Base-by-base conservation (phyloP, 139 green algal genomes). In the Tetradesmus lagerheimii region DNA sequence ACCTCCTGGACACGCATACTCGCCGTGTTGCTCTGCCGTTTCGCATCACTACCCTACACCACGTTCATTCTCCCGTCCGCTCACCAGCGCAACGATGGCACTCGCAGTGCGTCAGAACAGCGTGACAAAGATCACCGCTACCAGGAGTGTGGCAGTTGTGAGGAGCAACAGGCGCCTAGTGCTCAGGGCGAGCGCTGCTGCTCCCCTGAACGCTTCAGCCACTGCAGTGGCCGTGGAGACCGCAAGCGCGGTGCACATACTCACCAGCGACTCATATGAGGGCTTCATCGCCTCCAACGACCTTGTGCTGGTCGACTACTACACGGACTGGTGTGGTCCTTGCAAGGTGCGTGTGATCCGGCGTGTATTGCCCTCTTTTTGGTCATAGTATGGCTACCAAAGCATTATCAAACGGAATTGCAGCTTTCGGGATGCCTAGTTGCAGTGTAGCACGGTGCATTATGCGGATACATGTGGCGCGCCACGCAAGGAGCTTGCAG, bases 281-380 rank as follows among this genome's bases (percentile, higher is more conserved):
- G n/a, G 31, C 31, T 88, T 88, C 27, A 34, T 88, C 6, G 39
- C 83, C 16, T 80, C 83, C 4, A 41, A 88, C 64, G 83, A 88
- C 23, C 39, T 77, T 18, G 83, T 88, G 38, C 38, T 88, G 27
- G 83, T 88, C 4, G 83, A 88, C 64, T 88, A 88, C 38, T 88
- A 88, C 31, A 88, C 83, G 20, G 83, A 88, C 25, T 80, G 83
- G 83, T 88, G 83, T 64, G 83, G 83, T 12, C 83, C 83, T 27
- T 88, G 83, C 83, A 88, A 88, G 83, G 64, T 88, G 27, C 35
- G 35, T 14, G 35, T 71, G 57, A 71, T 71, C 76, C 15, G 14
- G 37, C 76, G 35, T 82, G 76, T 18, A 71, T 71, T 71, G 57
- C 57, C 23, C 25, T n/a, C 1, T 39, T 37, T 11, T 82, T 45